Evolutionary conservation across 2,329 filamentous ascomycete genomes (phyloP), one percentile per base, ranked within the genome.

Genomic region (Leptographium wingfieldii): DNA sequence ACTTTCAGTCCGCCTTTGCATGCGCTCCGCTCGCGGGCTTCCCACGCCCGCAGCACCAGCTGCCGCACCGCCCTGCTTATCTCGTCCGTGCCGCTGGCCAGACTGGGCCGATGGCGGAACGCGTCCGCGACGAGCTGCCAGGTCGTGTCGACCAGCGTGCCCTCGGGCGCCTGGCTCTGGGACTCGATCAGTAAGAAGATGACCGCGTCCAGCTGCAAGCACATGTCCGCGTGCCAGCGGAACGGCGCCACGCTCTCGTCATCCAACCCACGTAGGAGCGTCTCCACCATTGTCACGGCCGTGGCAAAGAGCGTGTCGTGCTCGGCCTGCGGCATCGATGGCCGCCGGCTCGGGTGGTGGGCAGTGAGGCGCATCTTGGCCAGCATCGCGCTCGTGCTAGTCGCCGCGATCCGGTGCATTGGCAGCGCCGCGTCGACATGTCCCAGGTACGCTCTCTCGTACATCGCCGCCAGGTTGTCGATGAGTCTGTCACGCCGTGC

Each of bases 361-460:
- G 62, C 66, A 62, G 65, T 65, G 25, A 68, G 61, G 35, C 63
- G 62, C 64, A 67, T 60, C 59, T 67, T 67, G 60, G 60, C 62
- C 10, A 66, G 58, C 11, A 63, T 64, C 5, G 63, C 64, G n/a
- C 60, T 61, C 11, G 62, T 63, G 6, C 63, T 63, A 1, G 58
- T 61, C 6, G 46, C 51, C 5, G 63, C 64, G 48, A 67, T 63
- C 27, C 62, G 62, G 46, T 74, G 72, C n/a, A 73, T 60, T 14
- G 71, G 67, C 22, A 70, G 70, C 12, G 72, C 69, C 6, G 66
- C 66, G 29, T 72, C 68, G 55, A 69, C 69, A 48, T 64, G 65
- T 9, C 62, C 52, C 9, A 73, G 63, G 59, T 69, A 71, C n/a
- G 66, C 67, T 5, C 68, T 62, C 31, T 71, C 64, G 16, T 73